phyloP scores from a whole-genome alignment of 306 rosid genomes.

The Begonia masoniana region DNA sequence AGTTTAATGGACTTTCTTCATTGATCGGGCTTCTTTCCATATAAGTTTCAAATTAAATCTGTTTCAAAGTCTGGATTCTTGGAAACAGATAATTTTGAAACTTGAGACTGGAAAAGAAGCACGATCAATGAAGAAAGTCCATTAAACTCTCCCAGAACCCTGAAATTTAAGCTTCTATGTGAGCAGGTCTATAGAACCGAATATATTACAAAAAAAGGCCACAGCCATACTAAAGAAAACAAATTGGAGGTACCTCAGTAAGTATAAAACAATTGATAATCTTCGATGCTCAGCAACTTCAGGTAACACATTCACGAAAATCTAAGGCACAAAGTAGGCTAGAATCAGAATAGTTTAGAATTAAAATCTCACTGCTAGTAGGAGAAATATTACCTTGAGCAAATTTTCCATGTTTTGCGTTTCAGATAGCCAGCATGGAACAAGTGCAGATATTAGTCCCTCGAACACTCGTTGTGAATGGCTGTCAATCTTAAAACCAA shows the following conservation, averaged over 20 bases:
- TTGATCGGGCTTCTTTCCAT: constrained; percentile 57
- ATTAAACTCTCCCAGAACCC: constrained; percentile 66
- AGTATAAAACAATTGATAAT: constrained; percentile 42
- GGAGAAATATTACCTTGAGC: constrained; percentile 42
- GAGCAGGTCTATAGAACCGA: too few relatives aligned
- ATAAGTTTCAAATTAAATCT: too few relatives aligned
- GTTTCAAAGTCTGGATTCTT: too few relatives aligned
- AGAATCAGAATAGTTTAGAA: constrained; percentile 13
- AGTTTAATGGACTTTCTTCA: constrained; percentile 63
- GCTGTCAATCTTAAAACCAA: constrained; percentile 45
- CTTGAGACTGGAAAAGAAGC: constrained; percentile 57
- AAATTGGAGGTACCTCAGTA: constrained; percentile 39
- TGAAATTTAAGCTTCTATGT: constrained; percentile 16
- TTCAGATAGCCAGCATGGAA: constrained; percentile 86
- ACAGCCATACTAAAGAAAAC: background rate
- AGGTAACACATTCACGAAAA: constrained; percentile 57
- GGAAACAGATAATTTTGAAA: constrained; percentile 34
- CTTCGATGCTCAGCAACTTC: constrained; percentile 71
- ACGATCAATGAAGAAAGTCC: constrained; percentile 68
- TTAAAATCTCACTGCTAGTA: constrained; percentile 3
- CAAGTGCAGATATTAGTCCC: constrained; percentile 65
- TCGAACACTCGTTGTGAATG: constrained; percentile 71
- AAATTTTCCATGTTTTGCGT: constrained; percentile 46
- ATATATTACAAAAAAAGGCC: too few relatives aligned
- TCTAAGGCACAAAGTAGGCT: constrained; percentile 25